Evolutionary conservation across 2,329 filamentous ascomycete species (phyloP).

Genomic region (Fusarium staphyleae): DNA sequence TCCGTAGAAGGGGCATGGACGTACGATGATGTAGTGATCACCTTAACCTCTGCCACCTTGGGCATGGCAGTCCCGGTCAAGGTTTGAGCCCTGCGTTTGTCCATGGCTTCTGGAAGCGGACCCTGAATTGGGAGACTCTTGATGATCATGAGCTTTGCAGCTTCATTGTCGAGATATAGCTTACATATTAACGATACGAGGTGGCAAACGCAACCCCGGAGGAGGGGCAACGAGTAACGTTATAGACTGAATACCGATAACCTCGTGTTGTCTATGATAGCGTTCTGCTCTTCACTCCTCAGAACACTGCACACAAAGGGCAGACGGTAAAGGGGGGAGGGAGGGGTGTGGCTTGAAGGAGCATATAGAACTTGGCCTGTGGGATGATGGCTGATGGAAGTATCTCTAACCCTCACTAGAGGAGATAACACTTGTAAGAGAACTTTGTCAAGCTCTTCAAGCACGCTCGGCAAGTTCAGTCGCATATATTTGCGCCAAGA

Average conservation of each 20-base stretch:
- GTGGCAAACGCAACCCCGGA: background rate
- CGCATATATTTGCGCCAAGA: too few species aligned
- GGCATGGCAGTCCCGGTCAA: conserved; percentile 30
- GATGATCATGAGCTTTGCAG: background rate
- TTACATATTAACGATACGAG: conserved; percentile 10
- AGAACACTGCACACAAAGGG: conserved; percentile 1
- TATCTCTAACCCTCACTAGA: background rate
- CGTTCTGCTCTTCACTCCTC: background rate
- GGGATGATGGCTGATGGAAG: background rate
- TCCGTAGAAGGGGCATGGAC: conserved; percentile 19
- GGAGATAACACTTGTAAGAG: background rate
- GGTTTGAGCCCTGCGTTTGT: conserved; percentile 22
- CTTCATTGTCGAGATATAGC: conserved; percentile 4
- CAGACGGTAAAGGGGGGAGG: background rate
- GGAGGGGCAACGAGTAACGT: background rate
- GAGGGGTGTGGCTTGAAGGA: conserved; percentile 12
- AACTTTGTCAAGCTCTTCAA: background rate
- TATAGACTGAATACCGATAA: background rate
- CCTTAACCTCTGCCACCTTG: conserved; percentile 26
- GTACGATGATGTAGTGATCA: conserved; percentile 38
- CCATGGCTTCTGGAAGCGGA: conserved; percentile 31
- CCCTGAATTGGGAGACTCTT: conserved; percentile 24
- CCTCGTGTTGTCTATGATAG: conserved; percentile 9
- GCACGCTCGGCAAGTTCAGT: too few species aligned
- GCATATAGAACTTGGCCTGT: background rate